These are phyloP conservation scores for Amanita polypyramis DNA, from an alignment of 768 basidiomycete species.

Conservation along the genomic window DNA sequence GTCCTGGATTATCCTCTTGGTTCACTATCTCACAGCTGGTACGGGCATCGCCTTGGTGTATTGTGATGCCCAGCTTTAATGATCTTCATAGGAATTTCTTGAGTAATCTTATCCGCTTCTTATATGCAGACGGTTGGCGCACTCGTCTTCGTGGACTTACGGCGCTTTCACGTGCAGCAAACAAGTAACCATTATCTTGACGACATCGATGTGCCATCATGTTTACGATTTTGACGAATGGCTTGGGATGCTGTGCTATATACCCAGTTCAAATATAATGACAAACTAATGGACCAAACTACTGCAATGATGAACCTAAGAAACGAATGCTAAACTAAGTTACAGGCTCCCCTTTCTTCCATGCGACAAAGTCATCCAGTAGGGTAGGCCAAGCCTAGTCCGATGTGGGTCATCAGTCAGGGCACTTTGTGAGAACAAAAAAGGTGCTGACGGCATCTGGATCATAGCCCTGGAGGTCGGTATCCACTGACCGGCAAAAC, in stretches of 20 bases:
- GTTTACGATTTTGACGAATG: neutral
- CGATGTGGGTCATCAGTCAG: neutral
- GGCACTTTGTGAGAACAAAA: constrained; percentile 1
- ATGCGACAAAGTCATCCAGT: constrained; percentile 67
- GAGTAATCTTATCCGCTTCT: constrained; percentile 36
- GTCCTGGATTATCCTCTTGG: constrained; percentile 81
- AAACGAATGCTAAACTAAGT: neutral
- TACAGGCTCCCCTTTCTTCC: constrained; percentile 34
- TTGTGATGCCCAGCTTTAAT: neutral
- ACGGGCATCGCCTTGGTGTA: constrained; percentile 16
- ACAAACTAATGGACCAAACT: too few species aligned
- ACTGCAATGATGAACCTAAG: neutral
- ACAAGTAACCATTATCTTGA: constrained; percentile 15
- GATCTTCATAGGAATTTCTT: constrained; percentile 35
- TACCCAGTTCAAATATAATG: neutral
- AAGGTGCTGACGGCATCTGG: constrained; percentile 52
- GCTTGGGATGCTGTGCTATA: neutral
- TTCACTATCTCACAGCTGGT: constrained; percentile 70
- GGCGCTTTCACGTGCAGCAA: constrained; percentile 25
- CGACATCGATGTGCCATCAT: neutral
- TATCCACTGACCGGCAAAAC: constrained; percentile 56
- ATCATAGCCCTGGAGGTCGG: constrained; percentile 57
- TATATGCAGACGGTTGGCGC: constrained; percentile 45
- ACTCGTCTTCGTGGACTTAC: constrained; percentile 32
- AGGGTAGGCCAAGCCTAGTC: constrained; percentile 73